A percentile compares a stretch with the other conserved stretches of the same genome.
phyloP scores from a whole-genome alignment of 108 stramenopile species.

The Skeletonema menzelii region DNA sequence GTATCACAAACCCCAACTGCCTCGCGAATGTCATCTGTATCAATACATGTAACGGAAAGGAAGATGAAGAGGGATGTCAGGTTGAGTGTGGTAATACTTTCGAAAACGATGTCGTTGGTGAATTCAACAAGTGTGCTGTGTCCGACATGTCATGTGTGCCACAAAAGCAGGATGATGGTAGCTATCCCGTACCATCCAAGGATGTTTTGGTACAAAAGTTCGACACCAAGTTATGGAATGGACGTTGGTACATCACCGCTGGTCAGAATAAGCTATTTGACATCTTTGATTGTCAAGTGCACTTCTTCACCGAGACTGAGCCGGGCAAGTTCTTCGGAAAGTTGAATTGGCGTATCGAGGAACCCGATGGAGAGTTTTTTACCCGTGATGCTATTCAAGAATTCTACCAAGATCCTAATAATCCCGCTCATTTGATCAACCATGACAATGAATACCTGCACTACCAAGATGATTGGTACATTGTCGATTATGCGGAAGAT shows the following conservation, averaged over 20 bases:
- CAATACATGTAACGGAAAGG: slow-evolving; percentile 85
- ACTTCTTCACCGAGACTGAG: slow-evolving; percentile 92
- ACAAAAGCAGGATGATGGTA: slow-evolving; percentile 88
- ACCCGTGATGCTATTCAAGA: slow-evolving; percentile 89
- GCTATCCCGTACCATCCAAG: slow-evolving; percentile 79
- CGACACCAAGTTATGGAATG: slow-evolving; percentile 87
- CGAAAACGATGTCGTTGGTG: slow-evolving; percentile 93
- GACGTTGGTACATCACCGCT: slow-evolving; percentile 92
- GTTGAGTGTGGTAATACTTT: slow-evolving; percentile 95
- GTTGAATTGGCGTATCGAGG: slow-evolving; percentile 93
- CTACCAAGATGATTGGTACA: slow-evolving; percentile 97
- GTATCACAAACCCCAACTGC: slow-evolving; percentile 90
- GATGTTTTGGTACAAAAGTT: slow-evolving; percentile 73
- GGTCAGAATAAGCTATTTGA: slow-evolving; percentile 95
- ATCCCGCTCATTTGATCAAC: slow-evolving; percentile 89
- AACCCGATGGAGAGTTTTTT: slow-evolving; percentile 97
- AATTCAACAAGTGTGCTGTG: slow-evolving; percentile 97
- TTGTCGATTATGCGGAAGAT: slow-evolving; percentile 88
- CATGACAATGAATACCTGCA: slow-evolving; percentile 98
- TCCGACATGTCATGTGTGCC: slow-evolving; percentile 91
- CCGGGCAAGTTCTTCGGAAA: slow-evolving; percentile 89
- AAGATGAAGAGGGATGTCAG: slow-evolving; percentile 92
- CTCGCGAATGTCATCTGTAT: slow-evolving; percentile 95
- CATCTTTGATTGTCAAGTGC: slow-evolving; percentile 96
- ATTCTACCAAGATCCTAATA: slow-evolving; percentile 87